Evolutionary conservation across 2,329 filamentous ascomycete species (phyloP), one percentile per base, ranked within the genome.

Genomic region (Chrysosporium queenslandicum): DNA sequence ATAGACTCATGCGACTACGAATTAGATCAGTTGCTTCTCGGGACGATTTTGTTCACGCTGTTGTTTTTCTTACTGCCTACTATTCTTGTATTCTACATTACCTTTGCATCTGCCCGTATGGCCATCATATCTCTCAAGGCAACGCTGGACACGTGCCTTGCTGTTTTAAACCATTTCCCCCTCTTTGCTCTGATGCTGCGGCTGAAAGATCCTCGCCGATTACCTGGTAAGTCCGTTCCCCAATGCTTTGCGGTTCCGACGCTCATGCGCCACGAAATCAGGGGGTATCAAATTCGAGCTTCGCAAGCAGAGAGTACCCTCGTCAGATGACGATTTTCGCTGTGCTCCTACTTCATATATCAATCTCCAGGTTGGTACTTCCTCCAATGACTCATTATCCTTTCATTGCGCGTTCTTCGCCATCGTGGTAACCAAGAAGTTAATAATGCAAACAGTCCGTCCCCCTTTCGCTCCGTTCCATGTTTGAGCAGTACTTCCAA

Each of bases 1-100:
- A 97, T 98, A 63, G 92, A 98, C 67, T 95, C 90, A 43, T 98
- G 92, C 75, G 92, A 97, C 71, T 98, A 98, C 71, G 92, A 97
- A 66, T 79, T 98, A 21, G 92, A 98, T 66, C 94, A 98, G 70
- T 80, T 98, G 3, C 82, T 98, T 5, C 83, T 98, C 6, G 92
- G 92, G 55, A 98, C 92, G 0, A 97, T 98, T 55, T 75, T 98
- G 18, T 98, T 98, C 65, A 97, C 92, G 0, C 75, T 98, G 6
- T 78, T 98, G 1, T 94, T 94, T 71, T 98, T 97, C 67, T 77
- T 98, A 14, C 75, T 98, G 2, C 92, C 92, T 0, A 98, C 92
- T 0, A 89, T 98, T 21, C 81, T 91, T 50, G 92, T 98, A 40
- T 98, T 97, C 66, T 98, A 98, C 64, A 77, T 96, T 55, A 95